A percentile compares a stretch with the other conserved stretches of the same genome.
phyloP scores from a whole-genome alignment of 1,284 basidiomycete species.

The Tilletia caries region DNA sequence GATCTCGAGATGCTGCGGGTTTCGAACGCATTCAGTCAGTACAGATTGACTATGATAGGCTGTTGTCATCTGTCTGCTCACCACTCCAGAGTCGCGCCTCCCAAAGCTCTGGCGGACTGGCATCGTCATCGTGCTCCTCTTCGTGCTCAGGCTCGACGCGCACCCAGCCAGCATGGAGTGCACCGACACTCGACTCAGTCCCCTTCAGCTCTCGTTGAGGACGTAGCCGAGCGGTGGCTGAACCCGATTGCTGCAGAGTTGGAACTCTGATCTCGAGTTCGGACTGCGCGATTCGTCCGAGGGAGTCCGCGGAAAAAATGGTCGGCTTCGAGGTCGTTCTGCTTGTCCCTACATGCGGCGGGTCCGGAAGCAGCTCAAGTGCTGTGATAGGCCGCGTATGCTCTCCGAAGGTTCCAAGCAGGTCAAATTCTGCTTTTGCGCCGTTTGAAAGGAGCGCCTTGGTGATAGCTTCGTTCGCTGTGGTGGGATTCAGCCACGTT shows the following conservation, averaged over 20 bases:
- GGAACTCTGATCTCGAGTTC: constrained; percentile 10
- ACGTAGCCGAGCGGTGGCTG: constrained; percentile 7
- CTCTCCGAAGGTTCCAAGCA: constrained; percentile 12
- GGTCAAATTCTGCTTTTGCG: not conserved
- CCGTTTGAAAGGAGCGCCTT: not conserved
- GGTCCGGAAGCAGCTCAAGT: constrained; percentile 11
- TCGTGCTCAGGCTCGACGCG: constrained; percentile 17
- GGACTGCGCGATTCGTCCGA: constrained; percentile 30
- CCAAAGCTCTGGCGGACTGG: constrained; percentile 4
- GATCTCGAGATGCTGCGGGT: constrained; percentile 2
- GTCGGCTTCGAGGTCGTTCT: not conserved
- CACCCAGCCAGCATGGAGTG: constrained; percentile 17
- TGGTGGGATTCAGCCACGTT: constrained; percentile 3
- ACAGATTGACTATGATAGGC: not conserved
- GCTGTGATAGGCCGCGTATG: constrained; percentile 32
- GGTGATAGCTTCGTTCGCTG: constrained; percentile 10
- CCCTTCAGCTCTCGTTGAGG: constrained; percentile 25
- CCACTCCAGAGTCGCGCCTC: constrained; percentile 2
- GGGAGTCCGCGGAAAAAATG: constrained; percentile 32
- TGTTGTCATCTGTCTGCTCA: constrained; percentile 13
- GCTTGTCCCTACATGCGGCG: constrained; percentile 14
- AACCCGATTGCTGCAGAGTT: not conserved
- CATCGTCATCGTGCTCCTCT: constrained; percentile 21
- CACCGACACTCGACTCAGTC: constrained; percentile 27
- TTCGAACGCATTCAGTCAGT: constrained; percentile 20